phyloP scores from a whole-genome alignment of 139 green algal genomes.

The Zygnema circumcarinatum region DNA sequence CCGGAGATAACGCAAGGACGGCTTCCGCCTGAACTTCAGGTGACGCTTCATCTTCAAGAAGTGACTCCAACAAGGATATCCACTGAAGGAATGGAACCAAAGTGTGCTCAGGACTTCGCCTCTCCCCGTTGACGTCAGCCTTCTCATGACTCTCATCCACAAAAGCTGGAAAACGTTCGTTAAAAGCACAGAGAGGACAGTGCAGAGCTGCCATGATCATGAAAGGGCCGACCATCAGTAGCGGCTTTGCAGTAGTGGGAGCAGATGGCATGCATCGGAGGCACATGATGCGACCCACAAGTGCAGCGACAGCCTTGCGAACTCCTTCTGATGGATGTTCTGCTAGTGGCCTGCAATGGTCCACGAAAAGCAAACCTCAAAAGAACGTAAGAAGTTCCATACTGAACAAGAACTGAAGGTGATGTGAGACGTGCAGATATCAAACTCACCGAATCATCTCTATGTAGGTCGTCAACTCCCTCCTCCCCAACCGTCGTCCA shows the following conservation, averaged over 20 bases:
- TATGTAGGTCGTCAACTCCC: background rate
- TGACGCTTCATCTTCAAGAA: background rate
- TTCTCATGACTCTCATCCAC: background rate
- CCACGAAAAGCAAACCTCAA: background rate
- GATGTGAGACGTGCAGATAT: background rate
- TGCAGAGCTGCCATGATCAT: background rate
- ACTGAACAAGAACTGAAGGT: conserved; percentile 4
- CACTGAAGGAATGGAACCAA: conserved; percentile 11
- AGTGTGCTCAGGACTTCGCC: background rate
- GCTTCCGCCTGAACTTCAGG: background rate
- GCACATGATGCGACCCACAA: conserved; percentile 8
- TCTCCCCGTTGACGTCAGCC: background rate
- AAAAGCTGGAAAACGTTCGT: background rate
- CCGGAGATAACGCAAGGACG: background rate
- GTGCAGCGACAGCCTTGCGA: conserved; percentile 12
- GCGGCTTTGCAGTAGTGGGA: background rate
- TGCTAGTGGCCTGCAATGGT: conserved; percentile 10
- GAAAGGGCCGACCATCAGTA: background rate
- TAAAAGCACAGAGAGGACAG: background rate
- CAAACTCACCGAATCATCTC: background rate
- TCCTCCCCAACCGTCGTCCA: background rate
- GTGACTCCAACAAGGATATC: background rate
- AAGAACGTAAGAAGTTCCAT: conserved; percentile 13
- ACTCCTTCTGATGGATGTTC: conserved; percentile 1
- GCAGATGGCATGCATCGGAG: background rate